A percentile compares a stretch with the other conserved stretches of the same genome.
These are phyloP conservation scores for Quercus berberidifolia DNA, from an alignment of 306 rosid genomes.

Conservation along the genomic window DNA sequence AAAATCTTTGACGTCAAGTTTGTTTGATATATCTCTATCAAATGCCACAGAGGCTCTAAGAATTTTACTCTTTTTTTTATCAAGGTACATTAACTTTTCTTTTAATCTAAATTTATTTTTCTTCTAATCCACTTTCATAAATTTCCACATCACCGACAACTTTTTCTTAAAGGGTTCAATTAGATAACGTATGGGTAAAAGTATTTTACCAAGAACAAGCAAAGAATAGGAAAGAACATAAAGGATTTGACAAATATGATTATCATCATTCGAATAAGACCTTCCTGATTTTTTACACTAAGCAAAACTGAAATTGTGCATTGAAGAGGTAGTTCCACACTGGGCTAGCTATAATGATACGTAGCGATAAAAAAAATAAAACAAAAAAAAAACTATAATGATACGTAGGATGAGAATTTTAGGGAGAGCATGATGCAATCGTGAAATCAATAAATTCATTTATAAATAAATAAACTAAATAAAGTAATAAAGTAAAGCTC, in stretches of 20 bases:
- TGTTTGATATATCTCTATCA: too few relatives aligned
- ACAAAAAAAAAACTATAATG: too few relatives aligned
- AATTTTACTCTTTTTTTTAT: background rate
- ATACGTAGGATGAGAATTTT: too few relatives aligned
- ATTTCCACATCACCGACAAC: background rate
- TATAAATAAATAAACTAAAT: too few relatives aligned
- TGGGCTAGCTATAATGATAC: too few relatives aligned
- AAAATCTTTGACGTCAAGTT: too few relatives aligned
- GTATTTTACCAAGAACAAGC: constrained; percentile 27
- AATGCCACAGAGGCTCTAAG: too few relatives aligned
- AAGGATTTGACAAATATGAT: background rate
- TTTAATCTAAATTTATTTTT: background rate
- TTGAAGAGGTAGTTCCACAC: background rate
- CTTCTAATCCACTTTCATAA: constrained; percentile 3
- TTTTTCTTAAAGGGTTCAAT: background rate
- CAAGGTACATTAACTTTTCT: constrained; percentile 7
- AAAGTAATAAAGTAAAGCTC: too few relatives aligned
- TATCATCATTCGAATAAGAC: background rate
- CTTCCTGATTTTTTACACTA: background rate
- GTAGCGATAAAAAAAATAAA: too few relatives aligned
- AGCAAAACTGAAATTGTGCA: background rate
- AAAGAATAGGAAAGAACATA: constrained; percentile 24
- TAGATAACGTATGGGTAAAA: background rate
- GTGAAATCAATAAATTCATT: too few relatives aligned
- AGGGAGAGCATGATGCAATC: too few relatives aligned